A percentile compares a stretch with the other conserved stretches of the same genome.
Conservation (phyloP, 768 basidiomycete species). For the Termitomyces sp. region DNA sequence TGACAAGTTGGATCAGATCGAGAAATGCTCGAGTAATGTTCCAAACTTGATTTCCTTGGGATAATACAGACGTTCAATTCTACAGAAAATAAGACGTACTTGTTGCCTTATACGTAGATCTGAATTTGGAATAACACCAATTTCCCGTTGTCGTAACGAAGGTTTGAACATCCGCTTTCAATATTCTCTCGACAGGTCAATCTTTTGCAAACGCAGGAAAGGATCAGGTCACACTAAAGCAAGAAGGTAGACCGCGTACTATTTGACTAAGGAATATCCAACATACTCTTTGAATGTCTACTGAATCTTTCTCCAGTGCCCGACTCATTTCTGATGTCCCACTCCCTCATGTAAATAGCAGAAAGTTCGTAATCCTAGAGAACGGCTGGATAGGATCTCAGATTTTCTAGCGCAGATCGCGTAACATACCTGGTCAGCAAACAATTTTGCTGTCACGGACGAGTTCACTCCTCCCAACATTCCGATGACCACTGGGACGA, state of each 20-base stretch:
- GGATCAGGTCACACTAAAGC: constrained; percentile 2
- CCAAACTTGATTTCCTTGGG: constrained; percentile 1
- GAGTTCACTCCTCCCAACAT: constrained; percentile 98
- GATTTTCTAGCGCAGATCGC: background rate
- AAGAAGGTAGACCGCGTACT: constrained; percentile 37
- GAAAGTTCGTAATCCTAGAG: constrained; percentile 75
- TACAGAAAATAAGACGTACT: constrained; percentile 31
- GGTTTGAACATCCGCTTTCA: constrained; percentile 93
- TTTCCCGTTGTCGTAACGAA: constrained; percentile 71
- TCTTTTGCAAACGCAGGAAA: constrained; percentile 34
- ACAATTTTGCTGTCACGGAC: constrained; percentile 77
- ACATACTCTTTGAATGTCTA: constrained; percentile 85
- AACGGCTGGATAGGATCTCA: background rate
- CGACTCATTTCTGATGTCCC: constrained; percentile 85
- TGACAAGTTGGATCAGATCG: constrained; percentile 20
- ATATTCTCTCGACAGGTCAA: constrained; percentile 88
- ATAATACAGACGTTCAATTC: background rate
- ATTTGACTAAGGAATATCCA: constrained; percentile 71
- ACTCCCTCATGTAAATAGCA: constrained; percentile 94
- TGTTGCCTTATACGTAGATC: constrained; percentile 84
- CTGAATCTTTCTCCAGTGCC: constrained; percentile 88
- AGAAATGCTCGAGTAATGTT: constrained; percentile 67
- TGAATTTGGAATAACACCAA: constrained; percentile 85
- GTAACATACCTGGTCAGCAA: constrained; percentile 58
- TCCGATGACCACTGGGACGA: constrained; percentile 70